Percentiles rank a stretch among this genome's conserved stretches.
Conservation (phyloP, 2,329 filamentous ascomycete species). For the Arthrobotrys entomopaga region DNA sequence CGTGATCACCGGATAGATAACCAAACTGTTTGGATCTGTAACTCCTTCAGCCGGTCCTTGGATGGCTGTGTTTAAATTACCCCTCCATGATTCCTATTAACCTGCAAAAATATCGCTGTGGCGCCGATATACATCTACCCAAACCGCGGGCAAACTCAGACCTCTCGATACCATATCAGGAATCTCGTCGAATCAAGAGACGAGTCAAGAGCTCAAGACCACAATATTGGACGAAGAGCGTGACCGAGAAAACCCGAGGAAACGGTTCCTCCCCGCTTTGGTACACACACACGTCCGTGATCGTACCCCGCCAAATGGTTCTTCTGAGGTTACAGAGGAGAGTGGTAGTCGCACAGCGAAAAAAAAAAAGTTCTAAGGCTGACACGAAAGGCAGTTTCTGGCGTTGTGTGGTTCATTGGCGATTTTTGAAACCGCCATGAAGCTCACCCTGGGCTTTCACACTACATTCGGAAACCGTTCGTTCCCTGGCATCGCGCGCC, state of each 20-base stretch:
- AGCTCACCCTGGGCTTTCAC: conserved; percentile 34
- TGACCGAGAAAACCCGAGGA: conserved; percentile 8
- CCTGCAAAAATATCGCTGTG: too few species aligned
- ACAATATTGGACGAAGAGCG: neutral
- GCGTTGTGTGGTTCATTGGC: neutral
- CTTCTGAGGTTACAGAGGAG: conserved; percentile 42
- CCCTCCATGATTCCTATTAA: too few species aligned
- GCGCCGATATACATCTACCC: too few species aligned
- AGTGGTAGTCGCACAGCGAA: conserved; percentile 24
- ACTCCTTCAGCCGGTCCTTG: too few species aligned
- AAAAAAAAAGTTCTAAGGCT: conserved; percentile 32
- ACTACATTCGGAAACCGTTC: conserved; percentile 25
- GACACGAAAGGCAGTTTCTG: conserved; percentile 50
- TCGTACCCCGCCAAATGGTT: conserved; percentile 31
- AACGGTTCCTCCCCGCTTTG: conserved; percentile 25
- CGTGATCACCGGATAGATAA: too few species aligned
- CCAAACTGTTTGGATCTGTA: too few species aligned
- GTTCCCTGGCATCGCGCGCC: conserved; percentile 17
- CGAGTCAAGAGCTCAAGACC: conserved; percentile 10
- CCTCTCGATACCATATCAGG: too few species aligned
- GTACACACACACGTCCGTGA: too few species aligned
- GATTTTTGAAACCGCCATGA: conserved; percentile 47
- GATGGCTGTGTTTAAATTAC: too few species aligned
- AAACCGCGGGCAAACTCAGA: too few species aligned
- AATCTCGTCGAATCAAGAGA: conserved; percentile 25